These are phyloP conservation scores for Fraxinus velutina DNA, from an alignment of 305 asterid genomes.

Conservation along the genomic window DNA sequence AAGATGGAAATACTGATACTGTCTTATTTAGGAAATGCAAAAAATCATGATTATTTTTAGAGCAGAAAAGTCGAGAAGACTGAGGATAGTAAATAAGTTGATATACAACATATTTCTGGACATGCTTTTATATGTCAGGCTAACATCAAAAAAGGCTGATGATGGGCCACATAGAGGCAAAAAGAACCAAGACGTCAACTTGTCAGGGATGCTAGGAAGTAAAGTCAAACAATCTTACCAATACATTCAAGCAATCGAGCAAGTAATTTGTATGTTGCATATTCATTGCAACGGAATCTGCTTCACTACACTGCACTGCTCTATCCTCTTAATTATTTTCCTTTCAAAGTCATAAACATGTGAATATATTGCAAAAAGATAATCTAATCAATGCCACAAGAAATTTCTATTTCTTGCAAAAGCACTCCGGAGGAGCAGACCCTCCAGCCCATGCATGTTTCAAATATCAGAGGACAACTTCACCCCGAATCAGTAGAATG, in stretches of 20 bases:
- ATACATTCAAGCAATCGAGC: constrained; percentile 1
- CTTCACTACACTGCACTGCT: background rate
- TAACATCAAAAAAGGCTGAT: background rate
- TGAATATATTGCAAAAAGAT: background rate
- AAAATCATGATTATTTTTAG: background rate
- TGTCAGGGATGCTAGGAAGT: background rate
- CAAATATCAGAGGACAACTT: background rate
- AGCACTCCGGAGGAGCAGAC: background rate
- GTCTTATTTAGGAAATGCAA: background rate
- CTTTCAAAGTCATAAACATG: background rate
- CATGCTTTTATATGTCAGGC: background rate
- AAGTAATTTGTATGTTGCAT: background rate
- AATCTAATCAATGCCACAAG: background rate
- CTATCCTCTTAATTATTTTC: background rate
- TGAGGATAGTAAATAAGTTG: constrained; percentile 3
- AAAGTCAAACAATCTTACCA: constrained; percentile 2
- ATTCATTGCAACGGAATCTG: background rate
- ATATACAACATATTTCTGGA: background rate
- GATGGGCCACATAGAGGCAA: background rate
- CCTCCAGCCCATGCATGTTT: background rate
- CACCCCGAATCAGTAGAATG: background rate
- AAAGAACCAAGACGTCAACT: background rate
- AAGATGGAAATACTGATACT: background rate
- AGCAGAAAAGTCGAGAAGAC: background rate
- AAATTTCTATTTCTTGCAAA: background rate